Evolutionary conservation across 441 rosid species (phyloP).

Genomic region (Manihot esculenta): DNA sequence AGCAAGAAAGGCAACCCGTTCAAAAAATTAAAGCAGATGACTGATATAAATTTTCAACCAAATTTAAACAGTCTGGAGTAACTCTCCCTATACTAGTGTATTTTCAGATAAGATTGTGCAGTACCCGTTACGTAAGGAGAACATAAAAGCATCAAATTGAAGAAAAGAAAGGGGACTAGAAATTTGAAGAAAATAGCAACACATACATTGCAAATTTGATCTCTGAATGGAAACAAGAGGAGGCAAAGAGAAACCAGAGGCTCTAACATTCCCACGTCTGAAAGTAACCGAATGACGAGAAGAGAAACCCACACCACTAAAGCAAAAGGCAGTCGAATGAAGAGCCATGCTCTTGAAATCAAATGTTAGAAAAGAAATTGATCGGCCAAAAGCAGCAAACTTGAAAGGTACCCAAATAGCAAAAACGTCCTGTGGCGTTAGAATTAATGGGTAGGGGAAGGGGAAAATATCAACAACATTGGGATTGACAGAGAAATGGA

Average conservation of each 20-base stretch:
- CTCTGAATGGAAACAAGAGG: conserved; percentile 26
- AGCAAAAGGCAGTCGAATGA: conserved; percentile 24
- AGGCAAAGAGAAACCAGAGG: conserved; percentile 20
- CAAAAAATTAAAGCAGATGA: background rate
- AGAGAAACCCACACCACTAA: conserved; percentile 18
- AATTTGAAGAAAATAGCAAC: background rate
- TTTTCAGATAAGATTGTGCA: background rate
- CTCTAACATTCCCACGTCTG: conserved; percentile 23
- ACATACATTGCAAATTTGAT: conserved; percentile 41
- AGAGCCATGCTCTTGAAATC: conserved; percentile 24
- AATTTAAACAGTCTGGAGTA: background rate
- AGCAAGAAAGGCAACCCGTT: background rate
- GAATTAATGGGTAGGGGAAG: background rate
- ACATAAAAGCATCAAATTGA: background rate
- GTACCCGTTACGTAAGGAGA: background rate
- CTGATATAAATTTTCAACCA: background rate
- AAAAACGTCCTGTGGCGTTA: background rate
- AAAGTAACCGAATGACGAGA: conserved; percentile 23
- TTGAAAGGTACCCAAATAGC: background rate
- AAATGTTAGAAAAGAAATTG: background rate
- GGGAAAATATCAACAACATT: background rate
- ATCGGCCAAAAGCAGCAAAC: background rate
- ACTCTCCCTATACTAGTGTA: too few species aligned
- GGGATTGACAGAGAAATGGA: background rate
- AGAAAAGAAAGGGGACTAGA: background rate